Evolutionary conservation across 768 basidiomycete genomes (phyloP), one percentile per base, ranked within the genome.

Genomic region (Clitopilus hobsonii): DNA sequence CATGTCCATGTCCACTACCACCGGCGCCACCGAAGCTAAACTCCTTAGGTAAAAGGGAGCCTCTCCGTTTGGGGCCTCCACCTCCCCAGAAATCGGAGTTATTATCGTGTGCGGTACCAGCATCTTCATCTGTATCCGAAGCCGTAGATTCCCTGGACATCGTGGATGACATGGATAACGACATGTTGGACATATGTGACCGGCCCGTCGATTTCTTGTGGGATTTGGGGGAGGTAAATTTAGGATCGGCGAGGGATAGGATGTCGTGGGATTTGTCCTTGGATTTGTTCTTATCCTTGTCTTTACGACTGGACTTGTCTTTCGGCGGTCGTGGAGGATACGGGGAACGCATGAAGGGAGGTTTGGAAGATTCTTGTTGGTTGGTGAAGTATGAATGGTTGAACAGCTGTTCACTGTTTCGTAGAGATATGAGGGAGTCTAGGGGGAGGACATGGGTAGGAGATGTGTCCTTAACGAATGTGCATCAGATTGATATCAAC

Each of bases 151-250:
- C 41, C 14, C 41, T 16, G 11, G 41, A 45, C 41, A 45, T 18
- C n/a, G 41, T 45, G 18, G 41, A 45, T 20, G 41, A 45, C 41
- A 45, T 23, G 41, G 41, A 45, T 20, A 45, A 18, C n/a, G 41
- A 45, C 41, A 45, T 23, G n/a, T 18, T 45, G 5, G 41, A 20
- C 16, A 51, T 45, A 13, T 56, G 22, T 4, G 27, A n/a, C 41
- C 74, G 73, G 3, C 63, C 79, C 0, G 66, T 65, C 18, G 76
- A 79, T 38, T 83, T 80, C 57, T 74, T 76, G 24, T 85, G 72
- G 67, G 84, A 74, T 65, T 79, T 77, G 61, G 63, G 53, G 2
- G 56, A 29, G 49, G 27, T 47, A 32, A 0, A 16, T 45, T 18
- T 16, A 11, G 22, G 41, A 10, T 45, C 41, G 11, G 41, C 18